A percentile compares a stretch with the other conserved stretches of the same genome.
Evolutionary conservation across 345 rosid species (phyloP).

Genomic region (Bretschneidera sinensis): DNA sequence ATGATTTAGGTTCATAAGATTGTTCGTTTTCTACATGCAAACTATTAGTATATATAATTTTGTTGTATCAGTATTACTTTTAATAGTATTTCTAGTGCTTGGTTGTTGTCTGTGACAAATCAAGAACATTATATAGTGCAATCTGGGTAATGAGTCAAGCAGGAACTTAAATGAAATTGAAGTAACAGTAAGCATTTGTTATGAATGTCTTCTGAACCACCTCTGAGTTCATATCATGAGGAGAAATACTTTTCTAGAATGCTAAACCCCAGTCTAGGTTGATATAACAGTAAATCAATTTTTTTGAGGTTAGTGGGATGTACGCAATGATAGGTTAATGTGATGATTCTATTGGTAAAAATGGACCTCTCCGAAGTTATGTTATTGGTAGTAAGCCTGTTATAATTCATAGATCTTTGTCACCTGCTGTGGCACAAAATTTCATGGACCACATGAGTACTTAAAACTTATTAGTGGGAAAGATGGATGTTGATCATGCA

Average conservation of each 20-base stretch:
- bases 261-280: not conserved
- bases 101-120: too few species aligned
- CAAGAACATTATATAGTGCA: too few species aligned
- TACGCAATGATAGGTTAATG: not conserved
- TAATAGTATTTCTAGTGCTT: too few species aligned
- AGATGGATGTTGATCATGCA: not conserved
- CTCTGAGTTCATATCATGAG: not conserved
- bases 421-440: not conserved
- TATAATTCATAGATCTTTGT: too few species aligned
- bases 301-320: conserved; percentile 1
- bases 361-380: not conserved
- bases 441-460: not conserved
- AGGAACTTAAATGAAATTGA: too few species aligned
- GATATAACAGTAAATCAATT: not conserved
- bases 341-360: not conserved
- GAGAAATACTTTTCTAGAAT: not conserved
- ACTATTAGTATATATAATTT: too few species aligned
- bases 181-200: not conserved
- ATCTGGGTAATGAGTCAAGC: too few species aligned
- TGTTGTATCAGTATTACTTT: too few species aligned
- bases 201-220: not conserved
- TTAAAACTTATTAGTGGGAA: not conserved
- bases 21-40: too few species aligned
- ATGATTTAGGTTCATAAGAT: too few species aligned
- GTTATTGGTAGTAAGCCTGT: not conserved